phyloP scores from a whole-genome alignment of 192 early-diverging fungal genomes.

The Geranomyces variabilis region DNA sequence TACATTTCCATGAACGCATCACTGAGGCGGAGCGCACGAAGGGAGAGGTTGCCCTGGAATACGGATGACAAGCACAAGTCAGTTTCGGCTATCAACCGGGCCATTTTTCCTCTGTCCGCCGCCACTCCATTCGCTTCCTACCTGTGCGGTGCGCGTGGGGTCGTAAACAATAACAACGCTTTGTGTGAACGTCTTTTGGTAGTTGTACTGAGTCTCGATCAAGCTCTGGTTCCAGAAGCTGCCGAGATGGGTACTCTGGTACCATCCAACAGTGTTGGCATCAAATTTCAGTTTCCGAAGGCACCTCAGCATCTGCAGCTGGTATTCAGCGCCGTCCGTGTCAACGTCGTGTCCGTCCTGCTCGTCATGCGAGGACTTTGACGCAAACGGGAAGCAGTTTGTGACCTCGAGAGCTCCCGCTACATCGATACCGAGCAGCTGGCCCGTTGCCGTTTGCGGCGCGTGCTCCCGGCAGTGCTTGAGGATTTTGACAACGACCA shows the following conservation, averaged over 20 bases:
- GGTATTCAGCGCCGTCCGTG: slow-evolving; percentile 72
- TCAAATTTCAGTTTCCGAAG: slow-evolving; percentile 94
- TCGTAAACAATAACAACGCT: slow-evolving; percentile 93
- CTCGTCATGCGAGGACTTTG: slow-evolving; percentile 44
- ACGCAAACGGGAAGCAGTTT: slow-evolving; percentile 85
- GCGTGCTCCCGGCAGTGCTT: slow-evolving; percentile 85
- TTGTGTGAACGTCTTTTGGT: slow-evolving; percentile 84
- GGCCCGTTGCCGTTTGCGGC: slow-evolving; percentile 79
- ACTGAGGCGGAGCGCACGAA: slow-evolving; percentile 88
- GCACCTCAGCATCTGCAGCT: slow-evolving; percentile 91
- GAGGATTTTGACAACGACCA: slow-evolving; percentile 91
- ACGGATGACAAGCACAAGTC: neutral
- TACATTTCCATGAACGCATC: slow-evolving; percentile 83
- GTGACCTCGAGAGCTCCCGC: slow-evolving; percentile 90
- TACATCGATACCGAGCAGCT: slow-evolving; percentile 93
- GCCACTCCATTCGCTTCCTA: slow-evolving; percentile 32
- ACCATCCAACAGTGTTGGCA: slow-evolving; percentile 95
- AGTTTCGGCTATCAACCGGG: too few relatives aligned
- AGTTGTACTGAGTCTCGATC: slow-evolving; percentile 88
- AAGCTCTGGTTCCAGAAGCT: slow-evolving; percentile 88
- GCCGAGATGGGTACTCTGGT: slow-evolving; percentile 87
- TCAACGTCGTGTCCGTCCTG: slow-evolving; percentile 31
- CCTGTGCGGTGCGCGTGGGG: slow-evolving; percentile 76
- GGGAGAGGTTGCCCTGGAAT: slow-evolving; percentile 72
- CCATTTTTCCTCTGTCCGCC: too few relatives aligned